These are phyloP conservation scores for Nakaseomyces uthaithaninus DNA, from an alignment of 1,139 yeast genomes.

Conservation along the genomic window DNA sequence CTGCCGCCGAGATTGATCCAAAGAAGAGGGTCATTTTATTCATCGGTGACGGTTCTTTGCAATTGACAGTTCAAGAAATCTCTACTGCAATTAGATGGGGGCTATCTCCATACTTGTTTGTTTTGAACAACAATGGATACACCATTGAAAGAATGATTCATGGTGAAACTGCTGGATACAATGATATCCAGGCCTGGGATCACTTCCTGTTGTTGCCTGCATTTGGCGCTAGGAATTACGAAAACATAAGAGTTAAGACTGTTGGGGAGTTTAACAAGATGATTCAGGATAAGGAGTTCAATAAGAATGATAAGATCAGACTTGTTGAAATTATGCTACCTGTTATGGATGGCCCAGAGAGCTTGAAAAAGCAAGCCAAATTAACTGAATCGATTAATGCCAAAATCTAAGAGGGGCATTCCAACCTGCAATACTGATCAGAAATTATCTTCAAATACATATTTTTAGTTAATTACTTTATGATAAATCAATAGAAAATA, in stretches of 20 bases:
- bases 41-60: conserved; percentile 87
- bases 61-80: conserved; percentile 80
- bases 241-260: conserved; percentile 46
- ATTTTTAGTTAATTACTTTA: too few species aligned
- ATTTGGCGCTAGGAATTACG: conserved; percentile 55
- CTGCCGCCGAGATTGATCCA: conserved; percentile 65
- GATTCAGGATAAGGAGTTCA: conserved; percentile 45
- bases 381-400: conserved; percentile 61
- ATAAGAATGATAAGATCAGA: conserved; percentile 48
- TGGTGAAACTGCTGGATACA: conserved; percentile 67
- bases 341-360: conserved; percentile 71
- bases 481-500: not conserved
- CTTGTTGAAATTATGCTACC: conserved; percentile 72
- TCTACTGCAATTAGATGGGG: conserved; percentile 78
- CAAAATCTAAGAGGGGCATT: too few species aligned
- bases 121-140: conserved; percentile 80
- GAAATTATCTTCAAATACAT: too few species aligned
- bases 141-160: conserved; percentile 85
- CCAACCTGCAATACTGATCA: conserved; percentile 17
- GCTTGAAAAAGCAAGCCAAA: conserved; percentile 67
- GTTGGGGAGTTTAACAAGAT: conserved; percentile 59
- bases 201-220: conserved; percentile 59
- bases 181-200: conserved; percentile 78
- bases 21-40: conserved; percentile 66
- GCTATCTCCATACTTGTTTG: conserved; percentile 70